Conservation (phyloP, 2,329 filamentous ascomycete genomes). For the Neonectria hederae region DNA sequence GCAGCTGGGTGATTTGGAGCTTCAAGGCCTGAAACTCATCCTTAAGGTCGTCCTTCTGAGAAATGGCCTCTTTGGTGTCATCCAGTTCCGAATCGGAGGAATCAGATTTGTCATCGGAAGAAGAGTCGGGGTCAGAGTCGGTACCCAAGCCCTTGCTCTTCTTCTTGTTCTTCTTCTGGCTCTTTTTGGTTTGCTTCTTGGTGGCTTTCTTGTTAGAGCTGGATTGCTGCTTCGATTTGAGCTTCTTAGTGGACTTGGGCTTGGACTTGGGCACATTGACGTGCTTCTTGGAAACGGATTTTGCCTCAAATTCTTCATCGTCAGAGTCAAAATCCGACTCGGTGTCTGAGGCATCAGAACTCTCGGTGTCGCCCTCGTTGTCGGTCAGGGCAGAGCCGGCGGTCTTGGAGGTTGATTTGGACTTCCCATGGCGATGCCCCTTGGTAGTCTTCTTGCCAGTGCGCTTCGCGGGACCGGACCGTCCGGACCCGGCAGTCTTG, state of each 20-base stretch:
- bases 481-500: conserved; percentile 9
- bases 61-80: conserved; percentile 7
- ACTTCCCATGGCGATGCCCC: conserved; percentile 27
- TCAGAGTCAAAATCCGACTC: conserved; percentile 31
- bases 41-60: conserved; percentile 34
- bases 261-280: conserved; percentile 18
- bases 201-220: conserved; percentile 8
- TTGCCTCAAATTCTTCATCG: conserved; percentile 13
- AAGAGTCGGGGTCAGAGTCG: conserved; percentile 37
- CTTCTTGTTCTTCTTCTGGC: conserved; percentile 19
- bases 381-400: conserved; percentile 10
- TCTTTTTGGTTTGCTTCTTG: conserved; percentile 22
- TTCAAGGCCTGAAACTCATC: conserved; percentile 45
- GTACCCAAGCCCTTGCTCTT: conserved; percentile 7
- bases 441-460: conserved; percentile 23
- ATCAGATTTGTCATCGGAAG: conserved; percentile 38
- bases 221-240: conserved; percentile 19
- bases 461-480: conserved; percentile 23
- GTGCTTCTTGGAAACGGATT: conserved; percentile 25
- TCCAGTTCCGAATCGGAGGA: conserved; percentile 30
- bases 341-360: conserved; percentile 22
- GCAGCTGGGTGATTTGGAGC: conserved; percentile 41
- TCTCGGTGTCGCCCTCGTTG: conserved; percentile 20
- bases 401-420: conserved; percentile 21
- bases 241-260: conserved; percentile 17